phyloP scores from a whole-genome alignment of 129 eudicot genomes.

The Centella asiatica region DNA sequence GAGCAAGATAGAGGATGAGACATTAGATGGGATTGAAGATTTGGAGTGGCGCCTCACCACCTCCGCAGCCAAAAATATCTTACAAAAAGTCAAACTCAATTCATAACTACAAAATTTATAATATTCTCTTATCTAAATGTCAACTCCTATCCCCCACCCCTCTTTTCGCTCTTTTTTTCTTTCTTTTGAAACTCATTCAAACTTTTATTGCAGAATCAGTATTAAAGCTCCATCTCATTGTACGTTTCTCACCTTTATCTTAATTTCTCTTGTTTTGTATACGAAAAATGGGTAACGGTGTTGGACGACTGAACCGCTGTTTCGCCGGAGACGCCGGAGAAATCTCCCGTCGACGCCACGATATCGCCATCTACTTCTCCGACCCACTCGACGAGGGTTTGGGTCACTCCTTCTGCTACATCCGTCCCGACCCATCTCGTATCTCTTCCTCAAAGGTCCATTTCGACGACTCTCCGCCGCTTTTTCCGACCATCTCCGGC shows the following conservation, averaged over 20 bases:
- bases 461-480: not conserved
- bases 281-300: conserved; percentile 57
- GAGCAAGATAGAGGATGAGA: too few species aligned
- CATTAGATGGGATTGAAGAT: too few species aligned
- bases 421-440: conserved; percentile 1
- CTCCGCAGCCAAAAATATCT: too few species aligned
- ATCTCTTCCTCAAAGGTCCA: not conserved
- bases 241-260: not conserved
- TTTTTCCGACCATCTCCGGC: conserved; percentile 7
- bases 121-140: too few species aligned
- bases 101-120: too few species aligned
- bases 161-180: too few species aligned
- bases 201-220: too few species aligned
- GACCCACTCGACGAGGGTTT: conserved; percentile 46
- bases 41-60: too few species aligned
- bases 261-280: not conserved
- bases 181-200: too few species aligned
- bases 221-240: not conserved
- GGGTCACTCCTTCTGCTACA: conserved; percentile 26
- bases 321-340: conserved; percentile 51
- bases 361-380: conserved; percentile 23
- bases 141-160: too few species aligned
- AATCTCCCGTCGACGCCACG: conserved; percentile 43
- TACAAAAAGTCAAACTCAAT: too few species aligned
- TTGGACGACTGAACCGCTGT: conserved; percentile 44